phyloP scores from a whole-genome alignment of 345 rosid species.

The Laguncularia racemosa region DNA sequence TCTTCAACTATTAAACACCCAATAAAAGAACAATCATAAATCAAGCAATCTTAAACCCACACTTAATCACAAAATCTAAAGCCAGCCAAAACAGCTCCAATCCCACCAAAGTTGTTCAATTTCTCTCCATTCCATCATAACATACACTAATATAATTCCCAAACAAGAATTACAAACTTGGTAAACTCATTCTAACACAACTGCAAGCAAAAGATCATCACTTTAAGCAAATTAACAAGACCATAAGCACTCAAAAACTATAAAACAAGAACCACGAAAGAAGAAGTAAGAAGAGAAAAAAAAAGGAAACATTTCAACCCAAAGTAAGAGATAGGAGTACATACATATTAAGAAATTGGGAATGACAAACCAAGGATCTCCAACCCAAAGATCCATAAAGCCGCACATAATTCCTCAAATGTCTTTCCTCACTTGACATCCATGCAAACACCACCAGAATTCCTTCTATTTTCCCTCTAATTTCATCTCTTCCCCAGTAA shows the following conservation, averaged over 20 bases:
- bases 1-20: no score
- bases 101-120: no score
- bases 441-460: conserved; percentile 74
- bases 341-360: conserved; percentile 76
- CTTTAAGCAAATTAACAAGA: background rate
- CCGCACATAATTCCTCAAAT: conserved; percentile 51
- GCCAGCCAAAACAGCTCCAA: no score
- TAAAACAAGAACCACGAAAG: background rate
- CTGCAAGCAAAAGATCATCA: no score
- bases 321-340: conserved; percentile 4
- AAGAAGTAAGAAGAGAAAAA: background rate
- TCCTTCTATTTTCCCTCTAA: conserved; percentile 40
- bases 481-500: conserved; percentile 63
- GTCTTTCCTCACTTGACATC: conserved; percentile 79
- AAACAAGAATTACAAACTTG: no score
- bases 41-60: no score
- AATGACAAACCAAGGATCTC: conserved; percentile 80
- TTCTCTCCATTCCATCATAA: no score
- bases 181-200: no score
- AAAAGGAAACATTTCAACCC: background rate
- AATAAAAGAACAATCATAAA: no score
- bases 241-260: background rate
- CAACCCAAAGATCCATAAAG: conserved; percentile 66
- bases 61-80: no score
- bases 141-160: no score